Evolutionary conservation across 2,329 filamentous ascomycete genomes (phyloP).

Genomic region (Talaromyces sp.): DNA sequence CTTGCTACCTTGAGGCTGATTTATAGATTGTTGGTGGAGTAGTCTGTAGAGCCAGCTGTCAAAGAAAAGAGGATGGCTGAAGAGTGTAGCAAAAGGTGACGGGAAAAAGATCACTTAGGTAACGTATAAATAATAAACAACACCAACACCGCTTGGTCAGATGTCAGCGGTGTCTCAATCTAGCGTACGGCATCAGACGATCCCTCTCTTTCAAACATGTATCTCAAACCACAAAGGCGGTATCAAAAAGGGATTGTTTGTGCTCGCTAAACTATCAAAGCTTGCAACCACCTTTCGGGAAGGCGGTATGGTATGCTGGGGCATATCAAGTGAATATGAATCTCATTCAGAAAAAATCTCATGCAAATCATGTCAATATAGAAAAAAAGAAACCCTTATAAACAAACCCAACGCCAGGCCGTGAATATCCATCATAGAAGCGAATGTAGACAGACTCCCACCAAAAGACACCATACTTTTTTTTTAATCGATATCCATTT

Average conservation of each 20-base stretch:
- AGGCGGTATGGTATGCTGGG: too few species aligned
- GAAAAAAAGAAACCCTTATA: neutral
- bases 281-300: neutral
- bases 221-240: neutral
- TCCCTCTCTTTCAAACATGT: neutral
- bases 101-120: neutral
- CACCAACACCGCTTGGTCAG: neutral
- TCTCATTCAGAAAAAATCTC: neutral
- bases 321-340: neutral
- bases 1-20: neutral
- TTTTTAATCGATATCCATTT: constrained; percentile 45
- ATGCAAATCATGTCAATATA: neutral
- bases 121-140: neutral
- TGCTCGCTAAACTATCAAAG: neutral
- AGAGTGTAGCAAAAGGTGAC: neutral
- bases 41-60: neutral
- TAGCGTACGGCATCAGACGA: neutral
- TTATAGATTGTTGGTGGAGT: neutral
- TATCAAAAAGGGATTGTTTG: neutral
- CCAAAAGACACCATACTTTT: constrained; percentile 8
- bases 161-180: neutral
- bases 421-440: constrained; percentile 10
- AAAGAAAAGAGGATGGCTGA: neutral
- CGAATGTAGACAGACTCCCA: constrained; percentile 7
- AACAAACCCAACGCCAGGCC: constrained; percentile 16